Conservation (phyloP, 495 filamentous ascomycete genomes). For the Aspergillus nanangensis region DNA sequence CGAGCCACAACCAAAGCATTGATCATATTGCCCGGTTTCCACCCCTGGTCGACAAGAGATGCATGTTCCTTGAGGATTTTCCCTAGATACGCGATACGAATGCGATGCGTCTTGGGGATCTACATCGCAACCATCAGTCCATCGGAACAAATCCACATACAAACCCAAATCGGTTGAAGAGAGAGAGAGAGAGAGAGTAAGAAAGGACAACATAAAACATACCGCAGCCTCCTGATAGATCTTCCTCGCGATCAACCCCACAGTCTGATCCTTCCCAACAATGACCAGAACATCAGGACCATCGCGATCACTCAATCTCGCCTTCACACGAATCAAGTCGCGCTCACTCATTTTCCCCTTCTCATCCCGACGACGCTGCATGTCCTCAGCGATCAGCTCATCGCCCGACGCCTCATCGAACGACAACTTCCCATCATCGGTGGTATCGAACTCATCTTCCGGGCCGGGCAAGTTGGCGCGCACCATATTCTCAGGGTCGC, state of each 20-base stretch:
- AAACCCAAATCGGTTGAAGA: not conserved
- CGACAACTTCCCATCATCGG: conserved; percentile 42
- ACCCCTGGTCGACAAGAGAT: conserved; percentile 63
- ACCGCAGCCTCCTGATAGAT: conserved; percentile 64
- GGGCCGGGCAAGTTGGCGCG: conserved; percentile 24
- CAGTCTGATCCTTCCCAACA: conserved; percentile 56
- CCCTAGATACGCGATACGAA: conserved; percentile 75
- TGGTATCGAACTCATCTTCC: conserved; percentile 28
- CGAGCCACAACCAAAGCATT: conserved; percentile 69
- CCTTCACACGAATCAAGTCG: conserved; percentile 53
- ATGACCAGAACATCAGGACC: conserved; percentile 59
- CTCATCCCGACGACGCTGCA: conserved; percentile 60
- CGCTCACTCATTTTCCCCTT: conserved; percentile 52
- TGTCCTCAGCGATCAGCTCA: conserved; percentile 45
- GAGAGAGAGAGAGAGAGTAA: not conserved
- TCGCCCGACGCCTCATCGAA: conserved; percentile 43
- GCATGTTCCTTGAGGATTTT: conserved; percentile 66
- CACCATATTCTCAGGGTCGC: conserved; percentile 68
- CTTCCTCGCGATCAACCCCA: conserved; percentile 56
- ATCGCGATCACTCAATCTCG: conserved; percentile 65
- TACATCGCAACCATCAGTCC: conserved; percentile 7
- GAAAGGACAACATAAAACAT: conserved; percentile 34
- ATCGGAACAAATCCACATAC: not conserved
- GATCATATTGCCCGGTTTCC: conserved; percentile 69
- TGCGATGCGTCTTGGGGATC: conserved; percentile 47